Evolutionary conservation across 352 stramenopile genomes (phyloP), one percentile per base, ranked within the genome.

Genomic region (Phytophthora fragariaefolia): DNA sequence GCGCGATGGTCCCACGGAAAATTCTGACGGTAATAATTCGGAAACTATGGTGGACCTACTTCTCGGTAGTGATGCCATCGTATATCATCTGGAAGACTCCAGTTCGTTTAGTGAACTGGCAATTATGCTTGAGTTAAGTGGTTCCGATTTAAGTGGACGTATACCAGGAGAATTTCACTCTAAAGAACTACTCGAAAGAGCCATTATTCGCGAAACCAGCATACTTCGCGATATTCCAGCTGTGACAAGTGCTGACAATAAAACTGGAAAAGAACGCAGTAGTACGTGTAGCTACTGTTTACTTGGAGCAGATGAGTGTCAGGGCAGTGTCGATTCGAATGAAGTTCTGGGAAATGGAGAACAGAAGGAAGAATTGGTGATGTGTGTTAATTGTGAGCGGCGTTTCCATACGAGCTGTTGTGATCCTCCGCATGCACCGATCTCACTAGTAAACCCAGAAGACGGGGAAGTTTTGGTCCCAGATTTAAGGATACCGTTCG

Each of bases 381-480:
- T 61, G 24, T 96, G 89, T 30, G 55, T 69, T 8, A 79, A 82
- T 24, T 96, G 89, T 50, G 24, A 73, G 5, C 58, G 66, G 10
- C 54, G 62, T 1, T 95, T 86, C 26, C 89, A 96, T 64, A 43
- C 60, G 1, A 85, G 79, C n/a, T 96, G 89, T 49, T 93, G 85
- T 45, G 85, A 95, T 58, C 87, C 87, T 4, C 89, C 89, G 5
- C 72, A 92, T 59, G 74, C 84, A 4, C 63, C 68, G 6, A 82
- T 85, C 17, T 83, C 85, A 10, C 62, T 94, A 10, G 43, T 89
- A 13, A 87, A 77, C 9, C 66, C 74, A 40, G 83, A 92, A 17
- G 77, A 92, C 38, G 74, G 77, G 0, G 69, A 61, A 13, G 72
- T 91, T 5, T 64, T 95, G 6, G 67, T 92, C 3, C 76, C 80